phyloP scores from a whole-genome alignment of 371 early-diverging fungal species.

The Saksenaea vasiformis region DNA sequence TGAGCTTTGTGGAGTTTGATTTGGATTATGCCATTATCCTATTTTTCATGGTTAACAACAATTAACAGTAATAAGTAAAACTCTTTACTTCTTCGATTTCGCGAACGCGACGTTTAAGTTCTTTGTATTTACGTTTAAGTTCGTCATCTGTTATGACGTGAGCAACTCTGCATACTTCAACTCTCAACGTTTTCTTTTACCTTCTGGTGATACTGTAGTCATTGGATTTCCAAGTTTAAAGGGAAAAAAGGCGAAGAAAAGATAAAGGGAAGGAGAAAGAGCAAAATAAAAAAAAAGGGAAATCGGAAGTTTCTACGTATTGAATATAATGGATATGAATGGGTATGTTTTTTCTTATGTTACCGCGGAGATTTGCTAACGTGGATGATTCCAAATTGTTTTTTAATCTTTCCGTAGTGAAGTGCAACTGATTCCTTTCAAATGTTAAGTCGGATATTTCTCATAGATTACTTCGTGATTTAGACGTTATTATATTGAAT shows the following conservation, averaged over 20 bases:
- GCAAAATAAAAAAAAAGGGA: conserved; percentile 12
- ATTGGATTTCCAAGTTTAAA: conserved; percentile 4
- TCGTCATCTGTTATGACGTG: conserved; percentile 16
- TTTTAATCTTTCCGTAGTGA: conserved; percentile 4
- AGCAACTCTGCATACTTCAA: not conserved
- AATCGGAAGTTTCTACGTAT: conserved; percentile 10
- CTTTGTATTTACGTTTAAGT: conserved; percentile 52
- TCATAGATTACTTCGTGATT: no score
- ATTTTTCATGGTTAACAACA: not conserved
- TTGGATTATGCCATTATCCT: conserved; percentile 38
- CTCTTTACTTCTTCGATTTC: conserved; percentile 61
- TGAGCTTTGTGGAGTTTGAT: conserved; percentile 32
- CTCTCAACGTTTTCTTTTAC: conserved; percentile 7
- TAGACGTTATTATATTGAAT: no score
- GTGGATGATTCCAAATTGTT: not conserved
- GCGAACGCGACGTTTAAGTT: conserved; percentile 60
- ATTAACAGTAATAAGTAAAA: not conserved
- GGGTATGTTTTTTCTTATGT: conserved; percentile 7
- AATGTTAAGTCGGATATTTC: not conserved
- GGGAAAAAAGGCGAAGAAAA: conserved; percentile 8
- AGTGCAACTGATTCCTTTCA: not conserved
- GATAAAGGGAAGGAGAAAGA: conserved; percentile 14
- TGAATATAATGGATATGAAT: conserved; percentile 1
- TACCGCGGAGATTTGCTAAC: not conserved
- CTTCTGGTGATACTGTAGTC: not conserved